Evolutionary conservation across 306 rosid species (phyloP).

Genomic region (Canavalia gladiata): DNA sequence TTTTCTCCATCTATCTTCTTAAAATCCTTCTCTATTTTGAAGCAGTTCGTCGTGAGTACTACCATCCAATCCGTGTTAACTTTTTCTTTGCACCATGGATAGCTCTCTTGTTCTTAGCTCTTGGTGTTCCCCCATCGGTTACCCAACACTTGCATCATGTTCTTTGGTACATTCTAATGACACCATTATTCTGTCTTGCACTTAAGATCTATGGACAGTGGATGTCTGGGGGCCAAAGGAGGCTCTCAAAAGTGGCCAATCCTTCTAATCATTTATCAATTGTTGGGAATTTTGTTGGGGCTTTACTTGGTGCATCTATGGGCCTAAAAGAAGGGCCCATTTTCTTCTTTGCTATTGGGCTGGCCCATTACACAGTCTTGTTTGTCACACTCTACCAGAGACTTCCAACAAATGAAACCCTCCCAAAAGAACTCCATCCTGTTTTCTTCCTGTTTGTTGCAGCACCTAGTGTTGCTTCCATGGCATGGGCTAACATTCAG

Average conservation of each 20-base stretch:
- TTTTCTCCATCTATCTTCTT: constrained; percentile 60
- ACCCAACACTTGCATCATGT: constrained; percentile 54
- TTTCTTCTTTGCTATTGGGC: constrained; percentile 88
- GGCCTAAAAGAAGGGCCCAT: constrained; percentile 91
- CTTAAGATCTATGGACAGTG: constrained; percentile 96
- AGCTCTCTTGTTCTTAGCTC: constrained; percentile 77
- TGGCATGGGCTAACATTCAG: constrained; percentile 91
- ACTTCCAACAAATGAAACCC: constrained; percentile 85
- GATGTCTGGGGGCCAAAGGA: constrained; percentile 94
- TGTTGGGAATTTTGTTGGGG: constrained; percentile 93
- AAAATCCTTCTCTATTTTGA: constrained; percentile 80
- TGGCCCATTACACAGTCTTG: constrained; percentile 82
- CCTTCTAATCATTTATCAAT: constrained; percentile 87
- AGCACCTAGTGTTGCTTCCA: constrained; percentile 94
- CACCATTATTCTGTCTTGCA: constrained; percentile 79
- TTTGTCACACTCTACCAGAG: constrained; percentile 96
- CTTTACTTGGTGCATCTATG: constrained; percentile 86
- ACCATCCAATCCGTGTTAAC: constrained; percentile 88
- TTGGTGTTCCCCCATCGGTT: constrained; percentile 80
- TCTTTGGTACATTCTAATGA: constrained; percentile 88
- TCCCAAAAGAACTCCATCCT: constrained; percentile 94
- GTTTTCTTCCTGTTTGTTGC: constrained; percentile 95
- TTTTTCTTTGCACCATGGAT: constrained; percentile 95
- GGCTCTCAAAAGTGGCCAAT: constrained; percentile 90
- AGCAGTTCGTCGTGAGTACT: constrained; percentile 92